phyloP scores from a whole-genome alignment of 768 basidiomycete species.

The Cystofilobasidium bisporidii region DNA sequence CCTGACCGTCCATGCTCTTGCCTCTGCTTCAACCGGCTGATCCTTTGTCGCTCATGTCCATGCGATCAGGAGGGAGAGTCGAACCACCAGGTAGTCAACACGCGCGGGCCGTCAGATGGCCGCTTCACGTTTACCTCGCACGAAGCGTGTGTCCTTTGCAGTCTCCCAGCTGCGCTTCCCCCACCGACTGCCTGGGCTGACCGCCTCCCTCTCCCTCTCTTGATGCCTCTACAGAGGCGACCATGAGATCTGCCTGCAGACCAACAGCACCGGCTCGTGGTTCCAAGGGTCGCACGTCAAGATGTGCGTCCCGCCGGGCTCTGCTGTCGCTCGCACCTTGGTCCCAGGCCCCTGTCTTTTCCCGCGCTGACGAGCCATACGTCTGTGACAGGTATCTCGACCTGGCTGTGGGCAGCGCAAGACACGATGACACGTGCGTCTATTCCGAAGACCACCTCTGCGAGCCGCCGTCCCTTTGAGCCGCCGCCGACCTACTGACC shows the following conservation, averaged over 20 bases:
- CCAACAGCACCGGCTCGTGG: conserved; percentile 79
- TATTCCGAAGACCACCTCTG: too few relatives aligned
- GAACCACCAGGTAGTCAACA: conserved; percentile 71
- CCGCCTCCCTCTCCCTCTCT: background rate
- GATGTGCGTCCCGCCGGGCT: conserved; percentile 43
- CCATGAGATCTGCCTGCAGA: conserved; percentile 91
- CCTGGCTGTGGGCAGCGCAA: conserved; percentile 78
- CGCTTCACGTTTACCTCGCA: conserved; percentile 97
- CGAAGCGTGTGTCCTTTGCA: conserved; percentile 48
- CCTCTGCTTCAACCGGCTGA: too few relatives aligned
- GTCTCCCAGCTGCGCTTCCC: background rate
- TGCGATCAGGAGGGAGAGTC: conserved; percentile 67
- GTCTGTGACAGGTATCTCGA: conserved; percentile 54
- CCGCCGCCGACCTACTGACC: too few relatives aligned
- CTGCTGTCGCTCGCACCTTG: background rate
- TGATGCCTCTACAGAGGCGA: conserved; percentile 49
- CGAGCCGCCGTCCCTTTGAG: background rate
- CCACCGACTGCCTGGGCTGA: too few relatives aligned
- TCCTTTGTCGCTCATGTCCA: background rate
- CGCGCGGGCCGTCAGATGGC: conserved; percentile 80
- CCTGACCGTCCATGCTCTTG: too few relatives aligned
- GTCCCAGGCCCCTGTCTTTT: too few relatives aligned
- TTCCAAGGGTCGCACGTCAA: conserved; percentile 69
- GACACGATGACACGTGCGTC: conserved; percentile 62
- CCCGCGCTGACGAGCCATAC: background rate